phyloP scores from a whole-genome alignment of 768 basidiomycete species.

The Tylopilus intermedius region DNA sequence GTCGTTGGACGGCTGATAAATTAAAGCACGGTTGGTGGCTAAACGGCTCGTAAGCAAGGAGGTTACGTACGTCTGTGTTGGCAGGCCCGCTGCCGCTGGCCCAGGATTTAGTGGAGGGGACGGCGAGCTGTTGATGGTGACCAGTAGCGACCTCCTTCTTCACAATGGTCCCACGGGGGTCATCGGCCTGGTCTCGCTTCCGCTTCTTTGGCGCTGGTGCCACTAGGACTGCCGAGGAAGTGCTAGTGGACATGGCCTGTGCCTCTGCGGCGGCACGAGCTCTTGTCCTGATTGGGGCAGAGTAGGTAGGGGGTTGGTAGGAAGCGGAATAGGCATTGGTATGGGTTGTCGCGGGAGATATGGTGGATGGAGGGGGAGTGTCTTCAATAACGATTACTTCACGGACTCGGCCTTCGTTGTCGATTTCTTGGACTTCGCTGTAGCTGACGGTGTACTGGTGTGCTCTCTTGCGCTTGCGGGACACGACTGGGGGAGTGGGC shows the following conservation, averaged over 20 bases:
- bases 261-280: slow-evolving; percentile 85
- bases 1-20: slow-evolving; percentile 55
- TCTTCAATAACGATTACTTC: slow-evolving; percentile 93
- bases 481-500: slow-evolving; percentile 65
- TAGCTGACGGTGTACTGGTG: slow-evolving; percentile 80
- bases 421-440: slow-evolving; percentile 85
- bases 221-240: slow-evolving; percentile 58
- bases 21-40: slow-evolving; percentile 28
- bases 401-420: slow-evolving; percentile 66
- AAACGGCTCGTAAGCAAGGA: slow-evolving; percentile 7
- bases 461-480: slow-evolving; percentile 79
- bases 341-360: slow-evolving; percentile 69
- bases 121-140: slow-evolving; percentile 46
- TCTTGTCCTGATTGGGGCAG: slow-evolving; percentile 76
- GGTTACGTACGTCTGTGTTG: slow-evolving; percentile 60
- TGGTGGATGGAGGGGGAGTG: slow-evolving; percentile 74
- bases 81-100: slow-evolving; percentile 59
- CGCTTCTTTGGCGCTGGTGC: slow-evolving; percentile 79
- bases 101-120: slow-evolving; percentile 58
- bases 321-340: slow-evolving; percentile 70
- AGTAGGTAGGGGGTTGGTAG: slow-evolving; percentile 72
- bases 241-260: slow-evolving; percentile 62
- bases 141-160: slow-evolving; percentile 59
- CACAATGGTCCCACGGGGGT: slow-evolving; percentile 59
- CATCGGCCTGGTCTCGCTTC: slow-evolving; percentile 72